phyloP scores from a whole-genome alignment of 129 eudicot genomes.

The Centella asiatica region DNA sequence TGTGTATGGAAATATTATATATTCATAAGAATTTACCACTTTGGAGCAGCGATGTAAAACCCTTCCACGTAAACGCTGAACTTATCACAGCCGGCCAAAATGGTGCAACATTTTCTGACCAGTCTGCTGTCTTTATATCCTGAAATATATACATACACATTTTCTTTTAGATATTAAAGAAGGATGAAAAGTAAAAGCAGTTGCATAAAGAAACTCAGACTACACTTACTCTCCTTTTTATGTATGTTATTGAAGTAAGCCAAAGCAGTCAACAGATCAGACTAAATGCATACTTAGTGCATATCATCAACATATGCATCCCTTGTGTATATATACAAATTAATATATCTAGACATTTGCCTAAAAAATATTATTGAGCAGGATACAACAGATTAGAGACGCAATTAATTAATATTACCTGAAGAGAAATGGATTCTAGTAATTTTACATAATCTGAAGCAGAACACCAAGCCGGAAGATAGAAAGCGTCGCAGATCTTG shows the following conservation, averaged over 20 bases:
- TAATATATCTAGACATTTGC: neutral
- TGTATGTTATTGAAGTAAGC: too few species aligned
- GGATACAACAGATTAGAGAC: too few species aligned
- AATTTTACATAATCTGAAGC: slow-evolving; percentile 69
- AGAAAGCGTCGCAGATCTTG: slow-evolving; percentile 70
- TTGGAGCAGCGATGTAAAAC: slow-evolving; percentile 67
- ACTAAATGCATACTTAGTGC: too few species aligned
- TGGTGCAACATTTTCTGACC: slow-evolving; percentile 91
- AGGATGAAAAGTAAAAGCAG: neutral
- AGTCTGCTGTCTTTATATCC: slow-evolving; percentile 82
- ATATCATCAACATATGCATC: neutral
- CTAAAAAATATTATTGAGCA: neutral
- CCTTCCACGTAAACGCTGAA: slow-evolving; percentile 85
- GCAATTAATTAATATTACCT: slow-evolving; percentile 31
- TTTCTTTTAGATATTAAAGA: too few species aligned
- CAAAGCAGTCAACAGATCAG: too few species aligned
- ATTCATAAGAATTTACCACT: slow-evolving; percentile 40
- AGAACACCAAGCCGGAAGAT: slow-evolving; percentile 94
- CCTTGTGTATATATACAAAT: neutral
- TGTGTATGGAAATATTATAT: too few species aligned
- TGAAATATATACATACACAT: too few species aligned
- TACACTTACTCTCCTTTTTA: too few species aligned
- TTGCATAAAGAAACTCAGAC: too few species aligned
- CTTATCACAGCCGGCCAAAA: slow-evolving; percentile 97
- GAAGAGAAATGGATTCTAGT: slow-evolving; percentile 61